These are phyloP conservation scores for Nemania bipapillata DNA, from an alignment of 2,329 filamentous ascomycete genomes.

Conservation along the genomic window DNA sequence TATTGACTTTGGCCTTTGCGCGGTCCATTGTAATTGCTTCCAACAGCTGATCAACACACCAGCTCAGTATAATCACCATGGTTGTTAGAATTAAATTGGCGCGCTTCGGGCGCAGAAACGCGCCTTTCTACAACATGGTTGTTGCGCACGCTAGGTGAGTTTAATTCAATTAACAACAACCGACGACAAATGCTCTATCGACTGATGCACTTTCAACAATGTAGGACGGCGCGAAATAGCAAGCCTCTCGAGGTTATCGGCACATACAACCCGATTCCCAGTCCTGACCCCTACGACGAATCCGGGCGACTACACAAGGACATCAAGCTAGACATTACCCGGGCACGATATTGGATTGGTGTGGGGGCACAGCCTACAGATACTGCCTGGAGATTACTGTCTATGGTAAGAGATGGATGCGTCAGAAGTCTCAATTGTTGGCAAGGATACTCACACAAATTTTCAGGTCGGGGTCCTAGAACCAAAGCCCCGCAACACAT, in stretches of 20 bases:
- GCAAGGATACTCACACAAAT: constrained; percentile 4
- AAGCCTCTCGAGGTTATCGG: constrained; percentile 93
- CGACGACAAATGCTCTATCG: constrained; percentile 13
- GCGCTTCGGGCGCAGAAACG: constrained; percentile 87
- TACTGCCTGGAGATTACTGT: constrained; percentile 84
- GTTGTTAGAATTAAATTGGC: constrained; percentile 93
- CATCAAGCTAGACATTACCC: constrained; percentile 81
- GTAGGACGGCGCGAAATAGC: constrained; percentile 83
- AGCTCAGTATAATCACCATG: constrained; percentile 63
- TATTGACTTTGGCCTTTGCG: constrained; percentile 38
- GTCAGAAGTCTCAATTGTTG: constrained; percentile 14
- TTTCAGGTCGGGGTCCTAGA: constrained; percentile 53
- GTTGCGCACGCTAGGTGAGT: constrained; percentile 88
- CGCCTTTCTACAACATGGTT: constrained; percentile 98
- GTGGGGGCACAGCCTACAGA: constrained; percentile 96
- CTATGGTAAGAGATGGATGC: constrained; percentile 68
- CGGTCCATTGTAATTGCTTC: neutral
- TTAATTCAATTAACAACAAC: neutral
- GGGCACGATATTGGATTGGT: constrained; percentile 95
- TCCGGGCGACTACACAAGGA: constrained; percentile 86
- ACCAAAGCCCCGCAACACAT: constrained; percentile 53
- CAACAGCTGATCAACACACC: neutral
- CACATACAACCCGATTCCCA: constrained; percentile 76
- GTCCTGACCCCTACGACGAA: constrained; percentile 67
- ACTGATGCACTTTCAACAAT: constrained; percentile 1